Evolutionary conservation across 2,329 filamentous ascomycete species (phyloP).

Genomic region (Dactylellina haptotyla): DNA sequence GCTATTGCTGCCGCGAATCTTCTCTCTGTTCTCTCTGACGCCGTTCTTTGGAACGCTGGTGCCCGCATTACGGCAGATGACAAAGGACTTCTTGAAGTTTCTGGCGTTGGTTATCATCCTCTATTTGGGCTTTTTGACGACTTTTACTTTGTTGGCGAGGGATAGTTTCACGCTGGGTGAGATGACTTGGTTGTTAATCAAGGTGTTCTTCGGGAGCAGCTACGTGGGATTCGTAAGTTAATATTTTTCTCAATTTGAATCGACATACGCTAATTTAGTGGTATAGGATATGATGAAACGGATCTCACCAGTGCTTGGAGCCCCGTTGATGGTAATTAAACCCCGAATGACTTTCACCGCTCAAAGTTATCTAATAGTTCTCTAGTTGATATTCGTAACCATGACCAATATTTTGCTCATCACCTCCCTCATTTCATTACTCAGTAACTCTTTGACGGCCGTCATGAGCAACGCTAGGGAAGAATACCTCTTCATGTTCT

Average conservation of each 20-base stretch:
- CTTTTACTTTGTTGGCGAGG: slow-evolving; percentile 80
- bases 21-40: slow-evolving; percentile 84
- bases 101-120: slow-evolving; percentile 71
- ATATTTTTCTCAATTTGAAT: not conserved
- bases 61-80: slow-evolving; percentile 92
- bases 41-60: slow-evolving; percentile 90
- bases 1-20: slow-evolving; percentile 88
- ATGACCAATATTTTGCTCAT: slow-evolving; percentile 82
- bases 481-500: slow-evolving; percentile 73
- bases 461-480: slow-evolving; percentile 69
- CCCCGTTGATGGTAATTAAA: slow-evolving; percentile 65
- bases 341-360: not conserved
- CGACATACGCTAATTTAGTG: not conserved
- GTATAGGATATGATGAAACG: slow-evolving; percentile 47
- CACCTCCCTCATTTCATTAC: slow-evolving; percentile 79
- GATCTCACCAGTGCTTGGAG: slow-evolving; percentile 66
- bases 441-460: slow-evolving; percentile 76
- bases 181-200: slow-evolving; percentile 81
- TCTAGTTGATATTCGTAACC: slow-evolving; percentile 75
- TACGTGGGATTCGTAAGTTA: slow-evolving; percentile 75
- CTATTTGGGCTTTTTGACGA: slow-evolving; percentile 88
- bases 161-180: slow-evolving; percentile 72
- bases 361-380: not conserved
- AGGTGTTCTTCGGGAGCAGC: slow-evolving; percentile 82
- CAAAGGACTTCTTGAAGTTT: slow-evolving; percentile 89